Base-by-base conservation (phyloP, 495 filamentous ascomycete genomes). In the Aspergillus diversus region DNA sequence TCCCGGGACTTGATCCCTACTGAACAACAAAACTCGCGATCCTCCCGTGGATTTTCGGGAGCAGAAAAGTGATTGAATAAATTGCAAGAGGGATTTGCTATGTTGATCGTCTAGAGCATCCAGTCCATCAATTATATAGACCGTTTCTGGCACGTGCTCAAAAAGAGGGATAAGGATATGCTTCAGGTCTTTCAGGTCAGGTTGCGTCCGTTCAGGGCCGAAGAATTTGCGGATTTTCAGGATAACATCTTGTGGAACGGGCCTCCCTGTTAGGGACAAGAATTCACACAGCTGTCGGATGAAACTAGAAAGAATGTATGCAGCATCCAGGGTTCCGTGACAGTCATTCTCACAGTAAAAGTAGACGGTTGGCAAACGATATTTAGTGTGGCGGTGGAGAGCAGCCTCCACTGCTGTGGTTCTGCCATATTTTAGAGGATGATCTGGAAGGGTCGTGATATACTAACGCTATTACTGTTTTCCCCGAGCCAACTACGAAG, bases 401-500 rank as follows among this genome's bases (percentile, higher is more conserved):
- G n/a, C n/a, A n/a, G n/a, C n/a, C n/a, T n/a, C n/a, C n/a, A n/a
- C n/a, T n/a, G n/a, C n/a, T n/a, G n/a, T n/a, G n/a, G n/a, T n/a
- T n/a, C n/a, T n/a, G n/a, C n/a, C n/a, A n/a, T n/a, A n/a, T n/a
- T n/a, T n/a, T n/a, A n/a, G n/a, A n/a, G n/a, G n/a, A n/a, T n/a
- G n/a, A n/a, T n/a, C n/a, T n/a, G n/a, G n/a, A n/a, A 48, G 17
- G 33, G 42, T 51, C 13, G n/a, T 35, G 42, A 13, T 39, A 21
- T 27, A 59, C 68, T 49, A 21, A 72, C 68, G 70, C 68, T 63
- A 72, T 68, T 17, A 65, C 66, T 11, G 70, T 66, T 57, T 72
- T 72, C 7, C 70, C 70, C 4, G 65, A 72, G 33, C 68, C 70
- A 67, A 72, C 70, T 72, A 55, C 51, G 15, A 33, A 54, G 33